These are phyloP conservation scores for Lachnellula suecica DNA, from an alignment of 2,329 filamentous ascomycete genomes.

Conservation along the genomic window DNA sequence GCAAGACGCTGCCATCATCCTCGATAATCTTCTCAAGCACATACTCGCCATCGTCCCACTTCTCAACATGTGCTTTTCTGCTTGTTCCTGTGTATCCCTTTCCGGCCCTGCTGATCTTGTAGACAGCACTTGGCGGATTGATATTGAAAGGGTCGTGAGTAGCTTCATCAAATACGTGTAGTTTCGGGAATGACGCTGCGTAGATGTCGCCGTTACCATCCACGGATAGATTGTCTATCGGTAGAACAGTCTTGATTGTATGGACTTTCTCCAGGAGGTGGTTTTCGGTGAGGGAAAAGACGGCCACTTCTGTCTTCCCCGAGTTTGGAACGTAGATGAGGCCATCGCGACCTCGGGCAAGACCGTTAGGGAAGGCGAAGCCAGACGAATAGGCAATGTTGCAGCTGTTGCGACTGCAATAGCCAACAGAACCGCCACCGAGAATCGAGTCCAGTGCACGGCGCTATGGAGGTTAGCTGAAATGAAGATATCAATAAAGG, in stretches of 20 bases:
- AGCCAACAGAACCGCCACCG: constrained; percentile 32
- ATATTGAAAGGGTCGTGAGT: constrained; percentile 25
- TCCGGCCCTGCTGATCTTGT: constrained; percentile 25
- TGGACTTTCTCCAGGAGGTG: constrained; percentile 21
- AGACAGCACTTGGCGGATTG: constrained; percentile 22
- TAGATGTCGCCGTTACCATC: constrained; percentile 36
- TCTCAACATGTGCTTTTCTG: constrained; percentile 1
- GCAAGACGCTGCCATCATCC: constrained; percentile 32
- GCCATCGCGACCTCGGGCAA: constrained; percentile 32
- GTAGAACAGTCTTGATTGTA: constrained; percentile 29
- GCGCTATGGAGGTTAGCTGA: constrained; percentile 14
- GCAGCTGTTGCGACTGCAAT: constrained; percentile 28
- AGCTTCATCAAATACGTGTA: constrained; percentile 18
- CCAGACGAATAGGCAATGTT: constrained; percentile 28
- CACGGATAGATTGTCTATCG: constrained; percentile 37
- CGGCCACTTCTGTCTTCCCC: constrained; percentile 24
- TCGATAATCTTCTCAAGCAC: constrained; percentile 34
- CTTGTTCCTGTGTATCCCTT: constrained; percentile 5
- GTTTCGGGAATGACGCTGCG: constrained; percentile 33
- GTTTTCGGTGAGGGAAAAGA: constrained; percentile 22
- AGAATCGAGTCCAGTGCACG: constrained; percentile 28
- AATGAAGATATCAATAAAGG: neutral
- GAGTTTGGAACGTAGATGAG: constrained; percentile 35
- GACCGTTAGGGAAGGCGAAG: constrained; percentile 34
- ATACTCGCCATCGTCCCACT: constrained; percentile 17